A percentile compares a stretch with the other conserved stretches of the same genome.
Conservation (phyloP, 805 yeast genomes). For the Cyberlindnera suaveolens region DNA sequence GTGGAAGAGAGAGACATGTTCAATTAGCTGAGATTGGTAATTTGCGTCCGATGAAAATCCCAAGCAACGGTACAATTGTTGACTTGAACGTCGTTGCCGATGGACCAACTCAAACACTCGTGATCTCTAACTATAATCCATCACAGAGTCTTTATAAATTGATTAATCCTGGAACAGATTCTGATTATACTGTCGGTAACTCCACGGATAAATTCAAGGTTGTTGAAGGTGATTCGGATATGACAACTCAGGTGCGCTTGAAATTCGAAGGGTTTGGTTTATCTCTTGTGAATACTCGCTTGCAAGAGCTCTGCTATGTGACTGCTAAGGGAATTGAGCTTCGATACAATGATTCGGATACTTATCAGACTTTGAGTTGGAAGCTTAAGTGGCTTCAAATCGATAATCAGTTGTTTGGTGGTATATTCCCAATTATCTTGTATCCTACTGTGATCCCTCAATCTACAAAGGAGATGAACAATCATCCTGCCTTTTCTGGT, state of each 20-base stretch:
- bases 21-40: conserved; percentile 93
- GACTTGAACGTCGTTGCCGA: conserved; percentile 93
- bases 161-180: conserved; percentile 23
- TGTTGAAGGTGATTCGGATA: conserved; percentile 29
- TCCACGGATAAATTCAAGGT: conserved; percentile 47
- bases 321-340: conserved; percentile 78
- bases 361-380: conserved; percentile 72
- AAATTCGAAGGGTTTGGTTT: conserved; percentile 82
- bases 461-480: conserved; percentile 72
- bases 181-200: conserved; percentile 28
- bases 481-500: conserved; percentile 87
- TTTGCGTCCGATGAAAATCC: conserved; percentile 76
- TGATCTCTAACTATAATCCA: conserved; percentile 78
- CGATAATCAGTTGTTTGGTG: conserved; percentile 87
- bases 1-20: conserved; percentile 68
- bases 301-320: conserved; percentile 78
- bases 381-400: conserved; percentile 92
- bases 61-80: conserved; percentile 49
- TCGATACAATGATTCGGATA: conserved; percentile 74
- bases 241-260: conserved; percentile 40
- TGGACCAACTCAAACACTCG: conserved; percentile 88
- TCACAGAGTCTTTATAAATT: conserved; percentile 66
- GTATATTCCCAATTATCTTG: conserved; percentile 78
- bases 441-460: conserved; percentile 91
- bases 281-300: conserved; percentile 66